Evolutionary conservation across 139 green algal species (phyloP), one percentile per base, ranked within the genome.

Genomic region (Tetradesmus obliquus): DNA sequence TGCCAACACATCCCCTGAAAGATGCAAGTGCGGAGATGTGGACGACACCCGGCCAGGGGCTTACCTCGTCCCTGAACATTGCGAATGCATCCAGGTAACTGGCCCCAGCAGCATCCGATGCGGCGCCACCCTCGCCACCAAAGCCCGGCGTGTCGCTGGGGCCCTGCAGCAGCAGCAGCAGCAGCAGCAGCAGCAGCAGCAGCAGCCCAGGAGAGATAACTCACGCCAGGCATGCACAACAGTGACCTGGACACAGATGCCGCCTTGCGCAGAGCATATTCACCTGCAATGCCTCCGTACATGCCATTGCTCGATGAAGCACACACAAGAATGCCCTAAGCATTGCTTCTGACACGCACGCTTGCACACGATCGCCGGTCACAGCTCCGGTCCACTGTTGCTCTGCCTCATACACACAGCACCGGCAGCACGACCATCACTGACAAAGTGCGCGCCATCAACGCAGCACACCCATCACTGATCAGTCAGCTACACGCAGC

Each of bases 11-110:
- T 45, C 32, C 32, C 32, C 32, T 45, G 32, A 45, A 45, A 45
- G 32, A 45, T 45, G 32, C 32, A 45, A 45, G 32, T 45, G 32
- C 32, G 32, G 32, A 45, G 32, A 45, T 45, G 32, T 45, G 32
- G 32, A 45, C 32, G 32, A 45, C 32, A 45, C 32, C 32, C 32
- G 32, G 32, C 32, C 32, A 45, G 32, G 32, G 17, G 19, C 96
- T 51, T 79, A 98, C 94, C 91, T 96, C 93, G 53, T 98, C 97
- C 55, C 97, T 93, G 95, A 99, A 99, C 8, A 91, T 89, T 2
- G 93, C 93, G 55, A 99, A 95, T 0, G 95, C 95, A 90, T 99
- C 97, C 87, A 99, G 90, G 71, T 87, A 92, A 51, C 57, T 71
- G 1, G 92, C 90, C 5, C 66, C 88, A 13, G 76, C 82, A 57